phyloP scores from a whole-genome alignment of 441 rosid genomes.

The Biscutella laevigata region DNA sequence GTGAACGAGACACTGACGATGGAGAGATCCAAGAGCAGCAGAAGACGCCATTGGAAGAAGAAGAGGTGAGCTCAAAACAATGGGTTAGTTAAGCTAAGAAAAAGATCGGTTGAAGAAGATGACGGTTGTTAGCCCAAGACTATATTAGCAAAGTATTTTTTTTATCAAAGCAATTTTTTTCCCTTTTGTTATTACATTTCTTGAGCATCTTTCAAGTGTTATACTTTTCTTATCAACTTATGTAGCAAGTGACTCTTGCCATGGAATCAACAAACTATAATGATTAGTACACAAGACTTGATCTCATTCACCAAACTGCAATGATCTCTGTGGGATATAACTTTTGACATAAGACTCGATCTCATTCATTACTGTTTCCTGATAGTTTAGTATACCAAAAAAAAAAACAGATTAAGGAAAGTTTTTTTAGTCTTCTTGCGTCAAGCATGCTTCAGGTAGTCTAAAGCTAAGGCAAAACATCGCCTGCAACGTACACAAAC shows the following conservation, averaged over 20 bases:
- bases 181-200: no score
- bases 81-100: conserved; percentile 11
- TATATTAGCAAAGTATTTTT: not conserved
- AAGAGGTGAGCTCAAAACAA: not conserved
- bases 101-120: conserved; percentile 6
- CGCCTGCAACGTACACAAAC: conserved; percentile 41
- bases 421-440: conserved; percentile 22
- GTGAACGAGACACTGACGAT: no score
- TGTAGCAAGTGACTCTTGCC: not conserved
- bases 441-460: conserved; percentile 70
- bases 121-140: conserved; percentile 16
- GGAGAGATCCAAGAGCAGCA: no score
- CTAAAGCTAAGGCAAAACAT: conserved; percentile 91
- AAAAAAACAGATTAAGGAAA: no score
- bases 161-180: no score
- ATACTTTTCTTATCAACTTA: not conserved
- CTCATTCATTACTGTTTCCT: not conserved
- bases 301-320: not conserved
- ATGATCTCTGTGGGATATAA: not conserved
- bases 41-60: no score
- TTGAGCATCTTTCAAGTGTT: not conserved
- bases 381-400: not conserved
- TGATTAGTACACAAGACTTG: not conserved
- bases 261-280: not conserved
- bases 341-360: not conserved